phyloP scores from a whole-genome alignment of 176 grass and related monocot species.

The Aegilops tauschii region DNA sequence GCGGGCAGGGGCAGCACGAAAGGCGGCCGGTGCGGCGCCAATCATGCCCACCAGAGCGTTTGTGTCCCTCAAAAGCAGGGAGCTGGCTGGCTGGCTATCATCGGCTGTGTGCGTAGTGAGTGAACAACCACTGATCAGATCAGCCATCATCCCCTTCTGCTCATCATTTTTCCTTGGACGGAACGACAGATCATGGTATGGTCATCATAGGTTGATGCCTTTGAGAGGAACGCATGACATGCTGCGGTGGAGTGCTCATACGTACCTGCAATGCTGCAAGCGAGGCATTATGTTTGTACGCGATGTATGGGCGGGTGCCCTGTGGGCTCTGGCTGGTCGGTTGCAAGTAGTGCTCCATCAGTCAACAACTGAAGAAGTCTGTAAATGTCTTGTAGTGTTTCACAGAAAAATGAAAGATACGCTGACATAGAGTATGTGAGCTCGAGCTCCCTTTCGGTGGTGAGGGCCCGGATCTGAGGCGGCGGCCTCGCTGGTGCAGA shows the following conservation, averaged over 20 bases:
- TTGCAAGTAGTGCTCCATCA: too few relatives aligned
- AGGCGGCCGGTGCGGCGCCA: background rate
- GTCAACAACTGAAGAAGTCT: too few relatives aligned
- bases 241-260: background rate
- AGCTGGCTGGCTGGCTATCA: background rate
- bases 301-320: background rate
- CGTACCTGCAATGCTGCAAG: background rate
- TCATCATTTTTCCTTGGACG: background rate
- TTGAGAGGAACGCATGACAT: background rate
- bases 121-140: background rate
- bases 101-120: background rate
- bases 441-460: too few relatives aligned
- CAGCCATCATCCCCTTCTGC: background rate
- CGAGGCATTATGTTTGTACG: background rate
- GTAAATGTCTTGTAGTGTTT: too few relatives aligned
- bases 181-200: background rate
- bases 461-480: too few relatives aligned
- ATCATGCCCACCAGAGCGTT: constrained; percentile 36
- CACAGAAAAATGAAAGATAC: too few relatives aligned
- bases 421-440: too few relatives aligned
- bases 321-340: too few relatives aligned
- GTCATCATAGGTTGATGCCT: background rate
- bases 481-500: too few relatives aligned
- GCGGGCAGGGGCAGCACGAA: constrained; percentile 17
- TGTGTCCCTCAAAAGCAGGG: constrained; percentile 28